A percentile compares a stretch with the other conserved stretches of the same genome.
Conservation (phyloP, 495 filamentous ascomycete genomes). For the Beverwykella pulmonaria region DNA sequence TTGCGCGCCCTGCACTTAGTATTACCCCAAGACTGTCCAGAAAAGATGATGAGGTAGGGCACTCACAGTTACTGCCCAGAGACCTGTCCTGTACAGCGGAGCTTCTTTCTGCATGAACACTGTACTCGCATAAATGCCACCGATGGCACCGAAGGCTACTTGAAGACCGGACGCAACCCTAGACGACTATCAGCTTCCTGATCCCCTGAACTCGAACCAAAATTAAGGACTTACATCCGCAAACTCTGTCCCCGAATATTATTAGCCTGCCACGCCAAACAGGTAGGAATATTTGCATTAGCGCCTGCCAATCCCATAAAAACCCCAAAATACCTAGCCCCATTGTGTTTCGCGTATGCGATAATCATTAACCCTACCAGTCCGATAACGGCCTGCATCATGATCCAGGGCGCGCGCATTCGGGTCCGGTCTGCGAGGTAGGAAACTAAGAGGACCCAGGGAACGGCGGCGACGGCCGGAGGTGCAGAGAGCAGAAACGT, state of each 20-base stretch:
- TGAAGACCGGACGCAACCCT: conserved; percentile 22
- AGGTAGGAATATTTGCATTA: conserved; percentile 62
- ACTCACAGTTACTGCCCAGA: conserved; percentile 26
- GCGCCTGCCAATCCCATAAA: conserved; percentile 63
- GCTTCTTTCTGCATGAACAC: conserved; percentile 15
- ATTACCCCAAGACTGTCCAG: too few relatives aligned
- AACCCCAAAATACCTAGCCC: too few relatives aligned
- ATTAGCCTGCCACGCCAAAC: conserved; percentile 42
- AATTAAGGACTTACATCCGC: conserved; percentile 13
- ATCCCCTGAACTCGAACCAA: too few relatives aligned
- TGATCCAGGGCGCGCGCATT: conserved; percentile 59
- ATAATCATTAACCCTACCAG: conserved; percentile 57
- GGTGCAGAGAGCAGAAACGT: too few relatives aligned
- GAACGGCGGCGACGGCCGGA: too few relatives aligned
- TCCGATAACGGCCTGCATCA: conserved; percentile 54
- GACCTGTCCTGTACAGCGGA: conserved; percentile 16
- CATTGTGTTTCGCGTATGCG: conserved; percentile 54
- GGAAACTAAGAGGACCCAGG: too few relatives aligned
- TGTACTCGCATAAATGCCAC: conserved; percentile 16
- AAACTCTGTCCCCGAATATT: conserved; percentile 39
- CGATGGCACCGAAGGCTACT: conserved; percentile 24
- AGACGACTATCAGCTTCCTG: too few relatives aligned
- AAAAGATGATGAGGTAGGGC: too few relatives aligned
- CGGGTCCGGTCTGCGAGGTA: conserved; percentile 55
- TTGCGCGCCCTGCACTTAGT: neutral